phyloP scores from a whole-genome alignment of 306 rosid genomes.

The Pterocarpus santalinus region DNA sequence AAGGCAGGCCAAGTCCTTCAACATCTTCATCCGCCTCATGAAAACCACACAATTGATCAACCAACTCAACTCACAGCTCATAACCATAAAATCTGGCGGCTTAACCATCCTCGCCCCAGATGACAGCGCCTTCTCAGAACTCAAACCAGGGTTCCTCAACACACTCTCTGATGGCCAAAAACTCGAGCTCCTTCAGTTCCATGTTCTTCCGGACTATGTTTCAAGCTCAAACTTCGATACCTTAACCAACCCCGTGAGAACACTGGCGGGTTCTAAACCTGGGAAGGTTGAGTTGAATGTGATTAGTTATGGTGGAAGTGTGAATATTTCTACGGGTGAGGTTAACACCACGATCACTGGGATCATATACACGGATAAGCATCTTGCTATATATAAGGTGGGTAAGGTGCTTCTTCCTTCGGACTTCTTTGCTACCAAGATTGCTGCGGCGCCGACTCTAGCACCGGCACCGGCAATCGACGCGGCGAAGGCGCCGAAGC shows the following conservation, averaged over 20 bases:
- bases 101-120: constrained; percentile 63
- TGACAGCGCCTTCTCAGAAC: constrained; percentile 68
- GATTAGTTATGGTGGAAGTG: constrained; percentile 64
- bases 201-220: constrained; percentile 61
- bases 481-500: constrained; percentile 44
- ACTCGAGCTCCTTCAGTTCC: constrained; percentile 72
- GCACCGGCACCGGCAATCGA: constrained; percentile 32
- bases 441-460: constrained; percentile 28
- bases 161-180: constrained; percentile 58
- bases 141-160: constrained; percentile 75
- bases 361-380: constrained; percentile 62
- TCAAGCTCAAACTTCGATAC: constrained; percentile 71
- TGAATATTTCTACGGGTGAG: constrained; percentile 62
- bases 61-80: constrained; percentile 66
- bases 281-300: constrained; percentile 63
- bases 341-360: constrained; percentile 71
- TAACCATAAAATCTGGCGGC: constrained; percentile 59
- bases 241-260: constrained; percentile 69
- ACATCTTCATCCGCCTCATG: constrained; percentile 61
- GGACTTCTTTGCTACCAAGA: constrained; percentile 52
- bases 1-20: constrained; percentile 54
- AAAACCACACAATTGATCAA: constrained; percentile 64
- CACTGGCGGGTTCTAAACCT: constrained; percentile 65
- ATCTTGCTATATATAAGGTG: constrained; percentile 69
- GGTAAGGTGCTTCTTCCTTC: constrained; percentile 68